Evolutionary conservation across 768 basidiomycete species (phyloP), one percentile per base, ranked within the genome.

Genomic region (Podaxis sp.): DNA sequence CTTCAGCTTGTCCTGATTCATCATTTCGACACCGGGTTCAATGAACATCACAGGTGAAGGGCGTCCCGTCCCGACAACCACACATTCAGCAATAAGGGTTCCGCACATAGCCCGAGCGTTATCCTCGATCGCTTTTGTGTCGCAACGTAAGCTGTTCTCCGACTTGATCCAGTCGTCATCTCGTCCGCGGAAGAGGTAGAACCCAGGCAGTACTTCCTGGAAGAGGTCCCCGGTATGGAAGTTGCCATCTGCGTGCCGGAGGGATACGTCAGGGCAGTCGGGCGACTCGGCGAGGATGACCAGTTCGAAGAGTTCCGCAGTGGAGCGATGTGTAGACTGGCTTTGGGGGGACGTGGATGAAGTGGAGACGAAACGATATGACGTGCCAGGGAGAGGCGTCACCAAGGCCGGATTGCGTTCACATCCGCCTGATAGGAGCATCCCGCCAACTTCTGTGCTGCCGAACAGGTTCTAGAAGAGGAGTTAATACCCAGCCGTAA

Each of bases 161-260:
- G 85, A 86, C 75, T 91, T 92, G 71, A 92, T 91, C 90, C 90
- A 91, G 71, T 92, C 90, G 65, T 92, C 90, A 62, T 90, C 84
- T 44, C 90, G 83, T 25, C 90, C 90, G 38, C 86, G 82, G 63
- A 81, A 88, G 50, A 84, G 68, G 68, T 87, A 91, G 65, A 73
- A 74, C 0, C 87, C 88, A 1, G 82, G 77, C 1, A 74, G 64
- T 16, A 78, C 75, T 70, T 89, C 85, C 66, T 83, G 80, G 77
- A 91, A 92, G n/a, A 92, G 75, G 71, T 92, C 90, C 1, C 90
- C 90, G 13, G 90, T 91, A 70, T 90, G 90, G 74, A 88, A 90
- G 67, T 89, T 77, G 5, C 89, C 89, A 68, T 91, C 88, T 0
- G 77, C 63, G 52, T 79, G 69, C 53, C 88, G 80, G 5, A 90